Evolutionary conservation across 2,329 filamentous ascomycete species (phyloP), one percentile per base, ranked within the genome.

Genomic region (Metarhizium album): DNA sequence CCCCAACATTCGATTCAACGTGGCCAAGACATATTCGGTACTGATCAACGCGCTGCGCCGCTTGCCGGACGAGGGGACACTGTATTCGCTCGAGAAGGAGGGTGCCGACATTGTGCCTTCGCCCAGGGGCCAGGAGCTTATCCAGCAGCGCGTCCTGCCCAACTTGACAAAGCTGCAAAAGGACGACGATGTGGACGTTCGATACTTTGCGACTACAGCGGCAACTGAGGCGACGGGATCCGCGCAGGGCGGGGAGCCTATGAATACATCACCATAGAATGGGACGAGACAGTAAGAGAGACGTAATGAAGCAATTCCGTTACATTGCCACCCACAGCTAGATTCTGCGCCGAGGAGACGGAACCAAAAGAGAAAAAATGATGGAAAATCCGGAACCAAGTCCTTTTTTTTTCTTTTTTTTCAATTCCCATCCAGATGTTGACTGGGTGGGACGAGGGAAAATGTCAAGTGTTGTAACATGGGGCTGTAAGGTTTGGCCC

Each of bases 1-100:
- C 56, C 93, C 93, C 59, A 98, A 98, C 73, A 98, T 98, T 66
- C 89, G 93, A 48, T 98, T 98, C 80, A 98, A 98, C 69, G 93
- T 98, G 46, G 93, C 93, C 60, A 98, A 98, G 75, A 97, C 93
- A 45, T 98, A 97, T 65, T 82, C 83, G 22, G 84, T 93, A 48
- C 75, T 98, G 53, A 90, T 97, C 62, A 84, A 87, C 59, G 90
- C 90, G n/a, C 78, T 98, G 63, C 90, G 91, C 70, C 86, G 89
- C 60, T 78, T 98, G 51, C 91, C 93, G 2, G 87, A 90, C 50
- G 79, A 93, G 64, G 90, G 90, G 54, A 97, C 91, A 14, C 76
- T 97, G 55, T 82, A 86, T 65, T 83, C 88, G 48, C 70, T 94
- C 53, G 89, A 96, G 70, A 93, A 95, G 74, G 80, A 85, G 27